These are phyloP conservation scores for Apiospora sp. DNA, from an alignment of 2,329 filamentous ascomycete species.

Conservation along the genomic window DNA sequence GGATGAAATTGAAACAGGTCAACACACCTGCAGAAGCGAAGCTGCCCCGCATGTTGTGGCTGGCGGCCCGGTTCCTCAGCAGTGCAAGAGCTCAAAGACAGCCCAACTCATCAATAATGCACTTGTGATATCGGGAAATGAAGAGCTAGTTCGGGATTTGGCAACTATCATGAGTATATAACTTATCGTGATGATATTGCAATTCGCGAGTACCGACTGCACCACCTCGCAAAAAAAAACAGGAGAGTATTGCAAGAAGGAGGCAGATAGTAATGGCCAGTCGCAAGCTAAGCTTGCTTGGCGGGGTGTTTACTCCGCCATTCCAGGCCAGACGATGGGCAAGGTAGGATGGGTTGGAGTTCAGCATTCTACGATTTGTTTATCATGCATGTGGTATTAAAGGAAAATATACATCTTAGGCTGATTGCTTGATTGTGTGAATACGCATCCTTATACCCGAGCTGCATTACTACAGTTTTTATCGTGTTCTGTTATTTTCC, in stretches of 20 bases:
- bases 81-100: background rate
- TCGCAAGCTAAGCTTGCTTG: background rate
- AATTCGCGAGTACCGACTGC: background rate
- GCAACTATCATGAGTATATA: background rate
- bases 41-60: conserved; percentile 6
- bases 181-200: background rate
- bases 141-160: background rate
- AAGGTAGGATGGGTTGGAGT: background rate
- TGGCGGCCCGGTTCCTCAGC: background rate
- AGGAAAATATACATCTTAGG: background rate
- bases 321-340: background rate
- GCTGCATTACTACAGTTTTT: background rate
- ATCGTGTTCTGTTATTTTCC: background rate
- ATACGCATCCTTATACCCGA: background rate
- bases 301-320: background rate
- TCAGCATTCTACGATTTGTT: background rate
- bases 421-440: background rate
- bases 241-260: background rate
- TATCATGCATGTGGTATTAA: background rate
- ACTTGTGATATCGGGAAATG: background rate
- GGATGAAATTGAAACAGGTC: background rate
- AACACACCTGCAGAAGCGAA: background rate
- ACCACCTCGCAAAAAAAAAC: background rate
- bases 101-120: background rate
- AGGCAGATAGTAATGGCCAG: background rate